These are phyloP conservation scores for Fusarium sublunatum DNA, from an alignment of 2,329 filamentous ascomycete species.

Conservation along the genomic window DNA sequence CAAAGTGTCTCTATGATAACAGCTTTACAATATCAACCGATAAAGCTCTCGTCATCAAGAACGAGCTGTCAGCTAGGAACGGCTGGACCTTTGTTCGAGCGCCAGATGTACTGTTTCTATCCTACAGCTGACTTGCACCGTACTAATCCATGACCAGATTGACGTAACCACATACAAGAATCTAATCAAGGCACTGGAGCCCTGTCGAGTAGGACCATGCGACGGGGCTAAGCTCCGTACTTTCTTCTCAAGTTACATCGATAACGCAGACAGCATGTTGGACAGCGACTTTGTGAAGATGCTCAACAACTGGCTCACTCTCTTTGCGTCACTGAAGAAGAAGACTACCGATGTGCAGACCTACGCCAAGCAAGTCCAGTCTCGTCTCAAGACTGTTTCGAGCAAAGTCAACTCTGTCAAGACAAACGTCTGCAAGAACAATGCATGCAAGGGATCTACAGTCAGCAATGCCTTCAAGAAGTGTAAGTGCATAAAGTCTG, in stretches of 20 bases:
- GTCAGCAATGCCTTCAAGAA: constrained; percentile 4
- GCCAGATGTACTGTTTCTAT: neutral
- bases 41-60: neutral
- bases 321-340: constrained; percentile 12
- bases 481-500: neutral
- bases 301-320: constrained; percentile 16
- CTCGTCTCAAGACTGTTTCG: constrained; percentile 11
- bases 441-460: constrained; percentile 14
- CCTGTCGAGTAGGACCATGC: neutral
- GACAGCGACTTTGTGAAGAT: constrained; percentile 17
- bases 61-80: neutral
- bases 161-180: neutral
- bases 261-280: constrained; percentile 11
- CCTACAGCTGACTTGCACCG: too few relatives aligned
- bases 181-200: neutral
- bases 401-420: constrained; percentile 8
- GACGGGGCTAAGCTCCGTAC: constrained; percentile 6
- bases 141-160: neutral
- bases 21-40: neutral
- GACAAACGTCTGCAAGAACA: constrained; percentile 6
- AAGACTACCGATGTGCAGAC: constrained; percentile 13
- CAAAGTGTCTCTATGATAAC: constrained; percentile 4
- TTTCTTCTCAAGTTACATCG: constrained; percentile 12
- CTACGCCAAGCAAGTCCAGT: constrained; percentile 10
- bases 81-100: constrained; percentile 12